These are phyloP conservation scores for Vanrija sp. DNA, from an alignment of 1,284 basidiomycete genomes.

Conservation along the genomic window DNA sequence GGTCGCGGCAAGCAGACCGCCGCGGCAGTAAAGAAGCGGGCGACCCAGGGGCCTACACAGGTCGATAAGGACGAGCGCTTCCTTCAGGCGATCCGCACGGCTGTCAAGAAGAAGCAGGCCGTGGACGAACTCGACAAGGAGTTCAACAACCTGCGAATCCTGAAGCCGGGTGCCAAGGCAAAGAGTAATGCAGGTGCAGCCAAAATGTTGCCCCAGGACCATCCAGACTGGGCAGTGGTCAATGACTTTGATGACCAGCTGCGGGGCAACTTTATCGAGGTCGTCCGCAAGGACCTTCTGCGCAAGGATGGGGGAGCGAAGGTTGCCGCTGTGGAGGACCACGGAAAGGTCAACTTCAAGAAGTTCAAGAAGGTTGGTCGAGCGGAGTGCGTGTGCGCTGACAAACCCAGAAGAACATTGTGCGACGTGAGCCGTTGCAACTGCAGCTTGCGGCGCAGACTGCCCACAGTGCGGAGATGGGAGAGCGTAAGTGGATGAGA, in stretches of 20 bases:
- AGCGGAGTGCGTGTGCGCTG: constrained; percentile 1
- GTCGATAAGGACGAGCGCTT: constrained; percentile 39
- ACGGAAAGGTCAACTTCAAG: constrained; percentile 70
- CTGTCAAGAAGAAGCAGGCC: constrained; percentile 30
- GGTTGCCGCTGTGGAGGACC: constrained; percentile 44
- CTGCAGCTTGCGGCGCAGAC: constrained; percentile 33
- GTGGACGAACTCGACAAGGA: constrained; percentile 69
- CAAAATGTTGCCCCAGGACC: constrained; percentile 8
- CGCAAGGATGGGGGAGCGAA: constrained; percentile 50
- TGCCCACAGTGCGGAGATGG: constrained; percentile 38
- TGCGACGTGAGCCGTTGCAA: constrained; percentile 30
- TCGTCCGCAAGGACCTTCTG: constrained; percentile 53
- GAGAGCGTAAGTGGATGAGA: constrained; percentile 34
- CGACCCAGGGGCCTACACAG: constrained; percentile 1
- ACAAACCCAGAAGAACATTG: constrained; percentile 36
- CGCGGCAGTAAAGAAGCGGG: constrained; percentile 7
- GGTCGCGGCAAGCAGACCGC: constrained; percentile 1
- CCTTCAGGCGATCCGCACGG: constrained; percentile 37
- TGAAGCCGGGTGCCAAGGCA: constrained; percentile 59
- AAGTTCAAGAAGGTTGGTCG: constrained; percentile 72
- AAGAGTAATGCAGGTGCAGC: constrained; percentile 10
- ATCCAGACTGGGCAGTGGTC: constrained; percentile 51
- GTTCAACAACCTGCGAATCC: constrained; percentile 74
- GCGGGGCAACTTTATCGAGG: constrained; percentile 79
- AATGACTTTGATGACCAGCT: constrained; percentile 71